A percentile compares a stretch with the other conserved stretches of the same genome.
Evolutionary conservation across 2,329 filamentous ascomycete genomes (phyloP).

Genomic region (Monilinia fructicola): DNA sequence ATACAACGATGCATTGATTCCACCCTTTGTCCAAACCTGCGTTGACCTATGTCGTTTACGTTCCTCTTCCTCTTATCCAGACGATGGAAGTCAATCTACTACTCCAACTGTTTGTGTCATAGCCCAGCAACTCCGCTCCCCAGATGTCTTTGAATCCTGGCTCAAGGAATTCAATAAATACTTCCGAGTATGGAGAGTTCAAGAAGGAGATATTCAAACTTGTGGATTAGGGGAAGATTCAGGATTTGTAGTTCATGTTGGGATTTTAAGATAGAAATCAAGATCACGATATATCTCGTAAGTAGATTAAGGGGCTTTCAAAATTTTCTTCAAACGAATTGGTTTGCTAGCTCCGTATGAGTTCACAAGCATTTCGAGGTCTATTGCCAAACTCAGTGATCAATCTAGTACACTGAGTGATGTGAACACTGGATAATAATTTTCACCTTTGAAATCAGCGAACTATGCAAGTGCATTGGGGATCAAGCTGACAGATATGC

Average conservation of each 20-base stretch:
- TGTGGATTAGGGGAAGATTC: conserved; percentile 45
- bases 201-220: background rate
- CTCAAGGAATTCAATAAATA: conserved; percentile 61
- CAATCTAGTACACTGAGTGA: too few relatives aligned
- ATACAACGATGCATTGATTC: conserved; percentile 85
- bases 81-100: conserved; percentile 20
- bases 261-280: conserved; percentile 54
- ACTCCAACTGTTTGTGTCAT: conserved; percentile 71
- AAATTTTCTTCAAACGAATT: too few relatives aligned
- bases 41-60: conserved; percentile 69
- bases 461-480: too few relatives aligned
- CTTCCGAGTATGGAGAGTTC: conserved; percentile 77
- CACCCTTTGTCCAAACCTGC: conserved; percentile 80
- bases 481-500: too few relatives aligned
- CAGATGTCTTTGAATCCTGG: conserved; percentile 84
- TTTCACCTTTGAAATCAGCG: too few relatives aligned
- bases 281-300: background rate
- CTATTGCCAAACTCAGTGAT: background rate
- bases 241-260: conserved; percentile 82
- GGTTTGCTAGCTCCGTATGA: background rate
- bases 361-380: background rate
- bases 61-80: background rate
- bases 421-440: too few relatives aligned
- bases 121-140: conserved; percentile 83
- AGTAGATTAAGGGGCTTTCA: background rate